Evolutionary conservation across 1,284 basidiomycete species (phyloP), one percentile per base, ranked within the genome.

Genomic region (Wallemia mellicola): DNA sequence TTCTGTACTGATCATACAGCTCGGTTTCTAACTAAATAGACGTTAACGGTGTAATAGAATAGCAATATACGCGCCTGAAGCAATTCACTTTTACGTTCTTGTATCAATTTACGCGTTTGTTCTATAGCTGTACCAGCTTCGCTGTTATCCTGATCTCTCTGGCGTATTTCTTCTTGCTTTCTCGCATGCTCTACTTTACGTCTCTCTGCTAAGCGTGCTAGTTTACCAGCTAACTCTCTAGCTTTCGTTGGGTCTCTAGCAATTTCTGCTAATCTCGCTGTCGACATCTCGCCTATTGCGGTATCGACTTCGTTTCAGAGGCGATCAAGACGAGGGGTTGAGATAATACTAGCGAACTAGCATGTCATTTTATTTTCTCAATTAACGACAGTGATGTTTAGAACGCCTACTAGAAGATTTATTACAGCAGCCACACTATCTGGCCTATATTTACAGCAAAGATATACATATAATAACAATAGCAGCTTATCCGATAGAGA

Each of bases 401-500:
- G 30, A 9, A 32, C 30, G 5, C 5, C 14, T n/a, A 22, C 9
- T n/a, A 7, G 38, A 11, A 48, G 3, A n/a, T n/a, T 15, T 48
- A 11, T 48, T n/a, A 22, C 38, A 48, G 38, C 38, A 7, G 19
- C 38, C 19, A n/a, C 38, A n/a, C 9, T 48, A 48, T 48, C 38
- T 11, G 38, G 38, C 5, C 38, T 48, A 11, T 48, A 48, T n/a
- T 3, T n/a, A 11, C 38, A 48, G 5, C 38, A 48, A n/a, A 11
- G 38, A 48, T 48, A 11, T n/a, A 48, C 5, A 5, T 48, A 17
- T n/a, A 48, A 22, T 5, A 48, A n/a, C 22, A n/a, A 7, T 11
- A n/a, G 22, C n/a, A 48, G 22, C 5, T n/a, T 48, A 11, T 5
- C 14, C 3, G 38, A 48, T 22, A 48, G 19, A 11, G 38, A 67